Evolutionary conservation across 768 basidiomycete species (phyloP).

Genomic region (Rhodosporidiobolus odoratus): DNA sequence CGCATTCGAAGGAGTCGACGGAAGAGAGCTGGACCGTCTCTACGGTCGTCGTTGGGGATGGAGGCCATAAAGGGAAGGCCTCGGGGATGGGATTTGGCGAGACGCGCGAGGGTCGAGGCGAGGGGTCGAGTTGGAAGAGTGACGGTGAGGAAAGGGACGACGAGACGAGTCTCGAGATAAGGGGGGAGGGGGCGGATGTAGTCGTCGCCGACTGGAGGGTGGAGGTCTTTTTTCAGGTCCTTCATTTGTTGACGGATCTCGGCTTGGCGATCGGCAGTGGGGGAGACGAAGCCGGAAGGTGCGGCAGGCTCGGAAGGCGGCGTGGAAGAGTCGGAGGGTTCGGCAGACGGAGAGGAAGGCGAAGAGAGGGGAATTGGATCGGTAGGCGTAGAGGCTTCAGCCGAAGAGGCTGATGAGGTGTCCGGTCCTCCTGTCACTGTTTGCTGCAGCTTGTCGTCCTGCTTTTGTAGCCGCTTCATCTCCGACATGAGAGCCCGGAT

Average conservation of each 20-base stretch:
- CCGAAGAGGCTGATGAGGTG: too few relatives aligned
- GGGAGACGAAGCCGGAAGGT: not conserved
- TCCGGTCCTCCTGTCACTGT: too few relatives aligned
- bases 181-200: constrained; percentile 14
- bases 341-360: not conserved
- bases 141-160: constrained; percentile 48
- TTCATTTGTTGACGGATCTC: not conserved
- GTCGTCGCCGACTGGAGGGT: not conserved
- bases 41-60: constrained; percentile 47
- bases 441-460: not conserved
- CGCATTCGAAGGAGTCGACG: constrained; percentile 48
- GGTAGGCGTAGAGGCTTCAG: not conserved
- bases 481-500: constrained; percentile 34
- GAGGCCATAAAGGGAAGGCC: constrained; percentile 49
- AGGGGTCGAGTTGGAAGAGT: constrained; percentile 52
- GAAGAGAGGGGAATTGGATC: not conserved
- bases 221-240: not conserved
- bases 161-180: constrained; percentile 15
- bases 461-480: not conserved
- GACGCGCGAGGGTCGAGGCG: constrained; percentile 46
- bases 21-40: constrained; percentile 45
- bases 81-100: constrained; percentile 44
- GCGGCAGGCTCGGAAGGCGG: not conserved
- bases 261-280: not conserved
- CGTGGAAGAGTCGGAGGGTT: not conserved